Base-by-base conservation (phyloP, 2,329 filamentous ascomycete species). In the Colletotrichum trifolii region DNA sequence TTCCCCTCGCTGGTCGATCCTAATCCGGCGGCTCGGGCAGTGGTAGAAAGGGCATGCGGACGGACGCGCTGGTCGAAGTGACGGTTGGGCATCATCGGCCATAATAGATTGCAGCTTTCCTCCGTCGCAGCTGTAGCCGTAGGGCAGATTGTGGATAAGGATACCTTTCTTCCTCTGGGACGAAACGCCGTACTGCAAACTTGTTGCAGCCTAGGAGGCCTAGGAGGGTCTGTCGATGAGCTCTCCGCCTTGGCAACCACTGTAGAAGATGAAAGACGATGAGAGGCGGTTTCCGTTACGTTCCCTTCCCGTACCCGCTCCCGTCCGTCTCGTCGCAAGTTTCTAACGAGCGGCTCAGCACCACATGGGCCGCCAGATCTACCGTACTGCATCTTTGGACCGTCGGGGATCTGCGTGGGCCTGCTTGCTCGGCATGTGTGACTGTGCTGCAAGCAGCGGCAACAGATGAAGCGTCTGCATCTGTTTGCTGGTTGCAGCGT, bases 1-100 rank as follows among this genome's bases (percentile, higher is more conserved):
- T 54, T 36, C 6, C 45, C 33, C 38, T 33, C 34, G 40, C 40
- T 34, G 7, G 6, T 45, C 57, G 34, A 33, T 38, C 50, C 57
- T 40, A 40, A 61, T 52, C 50, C 50, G 62, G 57, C 50, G 60
- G 43, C 35, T 10, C 40, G 25, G 45, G 50, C 25, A 45, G 50
- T 52, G 55, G 36, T 49, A 56, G 48, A 35, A 46, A 55, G 60
- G 60, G 49, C 56, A 60, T 45, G 40, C 53, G 33, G 45, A 50
- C 53, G 33, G 45, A 50, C 12, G 36, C 35, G 25, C 58, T 56
- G 57, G 62, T 47, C 58, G 46, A 53, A 50, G 58, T 62, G 62
- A 52, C 62, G 46, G 62, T 62, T 65, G 62, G 58, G 58, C 62
- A 58, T 65, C 59, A 65, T 52, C 58, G 52, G 46, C 35, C 39